Percentiles rank a stretch among this genome's conserved stretches.
phyloP scores from a whole-genome alignment of 345 rosid genomes.

The Schrenkiella parvula region DNA sequence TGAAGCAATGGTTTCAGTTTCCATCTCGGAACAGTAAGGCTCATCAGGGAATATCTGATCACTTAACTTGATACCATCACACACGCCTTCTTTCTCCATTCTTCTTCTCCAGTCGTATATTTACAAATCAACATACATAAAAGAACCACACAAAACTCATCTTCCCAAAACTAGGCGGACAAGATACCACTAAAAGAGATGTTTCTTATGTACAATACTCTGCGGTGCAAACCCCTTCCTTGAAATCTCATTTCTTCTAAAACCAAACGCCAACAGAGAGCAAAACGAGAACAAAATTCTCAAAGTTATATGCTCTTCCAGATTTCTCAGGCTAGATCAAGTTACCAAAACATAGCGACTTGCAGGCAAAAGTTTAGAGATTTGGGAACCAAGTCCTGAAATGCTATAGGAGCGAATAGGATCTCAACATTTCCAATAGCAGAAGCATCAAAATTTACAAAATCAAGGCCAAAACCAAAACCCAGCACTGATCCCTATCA shows the following conservation, averaged over 20 bases:
- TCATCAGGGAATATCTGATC: conserved; percentile 17
- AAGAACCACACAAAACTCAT: neutral
- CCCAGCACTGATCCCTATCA: neutral
- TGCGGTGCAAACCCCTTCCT: neutral
- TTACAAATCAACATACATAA: neutral
- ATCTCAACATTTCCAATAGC: neutral
- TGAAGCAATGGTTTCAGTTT: conserved; percentile 39
- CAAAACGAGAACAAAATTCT: neutral
- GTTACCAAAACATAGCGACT: neutral
- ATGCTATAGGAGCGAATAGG: neutral
- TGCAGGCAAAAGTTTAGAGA: neutral
- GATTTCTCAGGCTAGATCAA: neutral
- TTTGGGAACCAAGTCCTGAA: neutral
- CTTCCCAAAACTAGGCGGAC: neutral
- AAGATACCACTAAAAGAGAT: neutral
- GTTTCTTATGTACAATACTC: neutral
- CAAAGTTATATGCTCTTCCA: neutral
- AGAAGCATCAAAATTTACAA: conserved; percentile 3
- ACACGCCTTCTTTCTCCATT: conserved; percentile 11
- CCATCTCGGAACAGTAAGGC: conserved; percentile 43
- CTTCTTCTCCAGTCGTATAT: neutral
- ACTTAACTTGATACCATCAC: conserved; percentile 17
- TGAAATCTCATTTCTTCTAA: neutral
- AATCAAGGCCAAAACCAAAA: neutral
- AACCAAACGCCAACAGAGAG: neutral